Evolutionary conservation across 2,329 filamentous ascomycete species (phyloP), one percentile per base, ranked within the genome.

Genomic region (Aspergillus eucalypticola): DNA sequence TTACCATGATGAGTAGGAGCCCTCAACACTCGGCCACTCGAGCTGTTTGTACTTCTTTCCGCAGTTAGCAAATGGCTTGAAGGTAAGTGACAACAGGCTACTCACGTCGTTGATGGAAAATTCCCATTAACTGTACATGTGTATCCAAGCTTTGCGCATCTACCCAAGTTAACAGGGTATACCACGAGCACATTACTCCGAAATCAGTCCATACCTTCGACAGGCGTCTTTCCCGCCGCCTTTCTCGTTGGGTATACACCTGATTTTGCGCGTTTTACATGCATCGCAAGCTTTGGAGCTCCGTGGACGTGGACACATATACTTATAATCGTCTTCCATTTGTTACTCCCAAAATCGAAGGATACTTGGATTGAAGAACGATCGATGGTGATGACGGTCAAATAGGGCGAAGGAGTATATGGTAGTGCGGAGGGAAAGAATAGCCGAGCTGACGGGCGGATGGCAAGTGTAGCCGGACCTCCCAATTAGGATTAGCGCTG

Each of bases 401-500:
- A 27, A 17, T 10, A 23, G 5, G 38, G 35, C 38, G n/a, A 23
- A 29, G 19, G 8, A 21, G 17, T 54, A 44, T 17, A 11, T 8
- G 23, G 19, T 29, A n/a, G 11, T 17, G 52, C 52, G 52, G 52
- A 5, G 23, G 52, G 52, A 44, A 54, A 54, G 4, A 11, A 1
- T 0, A 54, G n/a, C 13, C 52, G 52, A 54, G n/a, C 21, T 5
- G 23, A 23, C 15, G 6, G 29, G 23, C 52, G 52, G 52, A 54
- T 42, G 52, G 38, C 38, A 54, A n/a, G 52, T 54, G 44, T 54
- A 42, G 38, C 52, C 52, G 52, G n/a, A 23, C 13, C 6, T 19
- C 39, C 49, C 25, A n/a, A 49, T n/a, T 49, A 5, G 46, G 46
- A 23, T 23, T 38, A 38, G 27, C 29, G 13, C n/a, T 5, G 0